Base-by-base conservation (phyloP, 2,329 filamentous ascomycete genomes). In the Metarhizium robertsii region DNA sequence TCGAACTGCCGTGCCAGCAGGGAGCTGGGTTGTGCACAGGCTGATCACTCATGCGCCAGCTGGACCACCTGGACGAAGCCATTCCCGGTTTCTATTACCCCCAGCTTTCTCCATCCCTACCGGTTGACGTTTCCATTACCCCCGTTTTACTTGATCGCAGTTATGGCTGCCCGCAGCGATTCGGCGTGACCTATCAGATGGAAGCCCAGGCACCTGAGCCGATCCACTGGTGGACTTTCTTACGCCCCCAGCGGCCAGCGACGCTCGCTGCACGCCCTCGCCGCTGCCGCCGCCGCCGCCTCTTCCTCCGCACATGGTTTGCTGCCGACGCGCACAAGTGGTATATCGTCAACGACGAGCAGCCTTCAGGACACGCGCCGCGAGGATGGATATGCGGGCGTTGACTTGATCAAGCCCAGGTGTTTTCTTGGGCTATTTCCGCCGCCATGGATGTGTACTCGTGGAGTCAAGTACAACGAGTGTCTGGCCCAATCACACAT, bases 91-190 rank as follows among this genome's bases (percentile, higher is more conserved):
- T 69, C 63, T 59, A 69, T 70, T 70, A 70, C 67, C 66, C 67
- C 66, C 67, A 69, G 65, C 56, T 69, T 70, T 64, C 62, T 61
- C 60, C 58, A 54, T 57, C 54, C 45, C 20, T 13, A 30, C 45
- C 45, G 30, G 42, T 48, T 56, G 56, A 56, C 55, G 62, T 67
- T 68, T 67, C 61, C 50, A 67, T 69, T 71, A 71, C 68, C 67
- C 67, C 66, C 67, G 63, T 63, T 65, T 71, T 72, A 71, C 69
- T 65, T 71, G 65, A 70, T 71, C 16, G 43, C n/a, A 48, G 50
- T 38, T 43, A 42, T 13, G 32, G 30, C 32, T 25, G 47, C 16
- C 51, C 16, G 30, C 13, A 13, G 13, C 36, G 40, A 45, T 45
- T 13, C 34, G 8, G 6, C 16, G 6, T 11, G 18, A 11, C 45